These are phyloP conservation scores for Talaromyces verruculosus DNA, from an alignment of 2,329 filamentous ascomycete species.

Conservation along the genomic window DNA sequence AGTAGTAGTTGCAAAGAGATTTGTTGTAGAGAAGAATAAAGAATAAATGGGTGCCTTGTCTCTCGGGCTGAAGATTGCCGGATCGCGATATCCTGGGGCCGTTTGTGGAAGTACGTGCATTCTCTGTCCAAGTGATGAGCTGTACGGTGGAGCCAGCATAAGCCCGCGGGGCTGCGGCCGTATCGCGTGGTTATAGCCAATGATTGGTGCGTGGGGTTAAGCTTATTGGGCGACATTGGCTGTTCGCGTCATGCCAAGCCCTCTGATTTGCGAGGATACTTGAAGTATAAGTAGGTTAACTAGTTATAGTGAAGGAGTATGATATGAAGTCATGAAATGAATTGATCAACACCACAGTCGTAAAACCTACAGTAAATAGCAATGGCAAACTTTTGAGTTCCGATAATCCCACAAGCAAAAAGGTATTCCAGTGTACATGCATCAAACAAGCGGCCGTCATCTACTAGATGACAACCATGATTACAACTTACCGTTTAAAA, in stretches of 20 bases:
- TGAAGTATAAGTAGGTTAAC: background rate
- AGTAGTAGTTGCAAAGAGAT: background rate
- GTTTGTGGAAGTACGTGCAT: slow-evolving; percentile 6
- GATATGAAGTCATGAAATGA: background rate
- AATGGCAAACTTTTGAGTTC: slow-evolving; percentile 9
- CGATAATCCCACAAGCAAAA: slow-evolving; percentile 11
- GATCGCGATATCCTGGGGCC: slow-evolving; percentile 1
- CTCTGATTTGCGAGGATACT: background rate
- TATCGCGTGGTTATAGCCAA: slow-evolving; percentile 4
- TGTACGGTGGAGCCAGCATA: slow-evolving; percentile 5
- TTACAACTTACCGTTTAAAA: slow-evolving; percentile 21
- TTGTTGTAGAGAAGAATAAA: background rate
- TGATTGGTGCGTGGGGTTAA: slow-evolving; percentile 14
- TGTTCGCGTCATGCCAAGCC: slow-evolving; percentile 14
- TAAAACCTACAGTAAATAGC: slow-evolving; percentile 1
- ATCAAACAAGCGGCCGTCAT: slow-evolving; percentile 8
- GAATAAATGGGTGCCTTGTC: background rate
- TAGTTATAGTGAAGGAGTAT: background rate
- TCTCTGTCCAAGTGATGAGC: background rate
- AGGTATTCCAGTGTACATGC: slow-evolving; percentile 16
- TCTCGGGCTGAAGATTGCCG: slow-evolving; percentile 4
- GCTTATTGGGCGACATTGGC: background rate
- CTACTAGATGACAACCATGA: background rate
- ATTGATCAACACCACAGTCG: background rate
- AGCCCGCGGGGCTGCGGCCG: slow-evolving; percentile 3